Evolutionary conservation across 345 rosid genomes (phyloP), one percentile per base, ranked within the genome.

Genomic region (Noccaea caerulescens): DNA sequence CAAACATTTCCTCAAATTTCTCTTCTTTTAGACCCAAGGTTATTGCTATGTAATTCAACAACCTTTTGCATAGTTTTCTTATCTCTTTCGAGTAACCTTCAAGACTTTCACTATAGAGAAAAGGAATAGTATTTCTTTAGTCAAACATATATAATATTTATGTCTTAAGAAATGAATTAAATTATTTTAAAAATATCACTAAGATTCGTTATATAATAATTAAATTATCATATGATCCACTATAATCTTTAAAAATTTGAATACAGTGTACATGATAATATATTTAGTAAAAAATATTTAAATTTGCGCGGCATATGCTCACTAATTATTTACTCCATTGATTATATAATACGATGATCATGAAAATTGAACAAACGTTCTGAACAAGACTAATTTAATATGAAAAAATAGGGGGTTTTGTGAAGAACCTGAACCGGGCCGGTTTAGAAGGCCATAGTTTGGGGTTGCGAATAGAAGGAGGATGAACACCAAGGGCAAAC

Each of bases 401-500:
- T 25, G 37, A 37, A 8, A 57, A 46, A 45, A 34, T 8, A 13
- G 2, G 12, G 37, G 27, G 1, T 20, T 58, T 36, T n/a, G 59
- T n/a, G 25, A 45, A 64, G 53, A 34, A 92, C 98, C 92, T 84
- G 86, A 93, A 91, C 27, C 79, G 72, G 34, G 80, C 72, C 68
- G 97, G 98, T 27, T 78, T 82, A 54, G 73, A 66, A 18, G 97
- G 98, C 98, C 98, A 91, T 3, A 91, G 77, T 70, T 87, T 80
- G 50, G 92, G 96, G 80, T 85, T 83, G 72, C 92, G 81, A 36
- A 93, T 83, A 60, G 9, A 77, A 62, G 79, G 84, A 63, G 98
- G 98, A 61, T 85, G 86, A 70, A 93, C 66, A 39, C 97, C 98
- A 65, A 93, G 97, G 25, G 97, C 97, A 76, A 91, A 85, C 97